Base-by-base conservation (phyloP, 805 yeast species). In the Yarrowia deformans region DNA sequence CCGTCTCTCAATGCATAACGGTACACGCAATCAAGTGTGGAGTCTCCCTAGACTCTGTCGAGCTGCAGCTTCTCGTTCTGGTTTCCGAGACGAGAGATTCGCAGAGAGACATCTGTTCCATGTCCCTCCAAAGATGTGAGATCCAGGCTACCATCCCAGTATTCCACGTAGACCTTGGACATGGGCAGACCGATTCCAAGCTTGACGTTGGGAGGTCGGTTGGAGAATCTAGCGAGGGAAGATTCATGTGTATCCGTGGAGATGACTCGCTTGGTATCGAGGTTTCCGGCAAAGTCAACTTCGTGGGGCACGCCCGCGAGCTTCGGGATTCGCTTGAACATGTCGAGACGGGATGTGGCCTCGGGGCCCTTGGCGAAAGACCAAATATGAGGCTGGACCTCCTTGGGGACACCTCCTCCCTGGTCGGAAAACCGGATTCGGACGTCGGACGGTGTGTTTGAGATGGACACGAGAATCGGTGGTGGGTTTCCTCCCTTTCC, bases 61-160 rank as follows among this genome's bases (percentile, higher is more conserved):
- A 91, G 78, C 74, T 89, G 91, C 49, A 85, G 80, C 70, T 84
- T 85, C 69, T 86, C 89, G 37, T 85, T 84, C 72, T 85, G 84
- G 66, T 84, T 82, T 52, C 97, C 97, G 69, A 92, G 83, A 76
- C 91, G 90, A 39, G 93, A 89, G 70, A 94, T 80, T 40, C 89
- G 87, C 75, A 95, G 80, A 70, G 89, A 88, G 0, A 94, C 93
- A 75, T 94, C 99, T 45, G 95, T 87, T 2, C 99, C 99, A 73
- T 89, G 91, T 1, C 97, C 98, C 70, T 92, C 94, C 66, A 94
- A 80, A 0, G 96, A 89, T 73, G 88, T 88, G 84, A 94, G 85
- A 70, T 88, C 88, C 64, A 94, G 78, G 66, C 89, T 90, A 8
- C 98, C 98, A 73, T 93, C 95, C 98, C 98, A 94, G 78, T 94